These are phyloP conservation scores for Clitopilus hobsonii DNA, from an alignment of 768 basidiomycete species.

Conservation along the genomic window DNA sequence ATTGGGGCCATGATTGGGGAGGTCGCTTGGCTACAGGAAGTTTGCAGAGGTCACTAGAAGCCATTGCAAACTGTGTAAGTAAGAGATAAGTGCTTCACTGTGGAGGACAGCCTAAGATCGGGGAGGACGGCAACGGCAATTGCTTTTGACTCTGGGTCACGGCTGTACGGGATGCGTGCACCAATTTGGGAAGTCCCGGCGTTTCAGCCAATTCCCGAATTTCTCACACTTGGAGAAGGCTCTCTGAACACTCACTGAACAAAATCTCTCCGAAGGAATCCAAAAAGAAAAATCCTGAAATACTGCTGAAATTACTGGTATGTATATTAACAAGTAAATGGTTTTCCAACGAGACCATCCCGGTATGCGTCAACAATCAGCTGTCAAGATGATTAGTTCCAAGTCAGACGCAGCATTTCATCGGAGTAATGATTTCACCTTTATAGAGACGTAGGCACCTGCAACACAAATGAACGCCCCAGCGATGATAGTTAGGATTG, in stretches of 20 bases:
- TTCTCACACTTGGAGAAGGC: neutral
- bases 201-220: neutral
- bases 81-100: too few species aligned
- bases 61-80: constrained; percentile 10
- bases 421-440: constrained; percentile 26
- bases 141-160: too few species aligned
- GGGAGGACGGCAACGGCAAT: neutral
- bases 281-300: too few species aligned
- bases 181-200: neutral
- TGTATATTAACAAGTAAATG: constrained; percentile 32
- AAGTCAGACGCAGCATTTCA: neutral
- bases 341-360: constrained; percentile 35
- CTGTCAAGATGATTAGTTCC: constrained; percentile 18
- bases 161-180: too few species aligned
- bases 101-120: neutral
- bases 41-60: constrained; percentile 27
- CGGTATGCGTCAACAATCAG: constrained; percentile 42
- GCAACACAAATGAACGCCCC: constrained; percentile 51
- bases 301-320: neutral
- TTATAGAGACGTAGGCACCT: constrained; percentile 48
- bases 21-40: constrained; percentile 53
- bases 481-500: constrained; percentile 37
- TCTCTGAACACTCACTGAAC: neutral
- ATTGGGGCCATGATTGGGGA: constrained; percentile 47
- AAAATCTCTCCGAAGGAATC: too few species aligned